phyloP scores from a whole-genome alignment of 2,329 filamentous ascomycete genomes.

The Aspergillus sp. region DNA sequence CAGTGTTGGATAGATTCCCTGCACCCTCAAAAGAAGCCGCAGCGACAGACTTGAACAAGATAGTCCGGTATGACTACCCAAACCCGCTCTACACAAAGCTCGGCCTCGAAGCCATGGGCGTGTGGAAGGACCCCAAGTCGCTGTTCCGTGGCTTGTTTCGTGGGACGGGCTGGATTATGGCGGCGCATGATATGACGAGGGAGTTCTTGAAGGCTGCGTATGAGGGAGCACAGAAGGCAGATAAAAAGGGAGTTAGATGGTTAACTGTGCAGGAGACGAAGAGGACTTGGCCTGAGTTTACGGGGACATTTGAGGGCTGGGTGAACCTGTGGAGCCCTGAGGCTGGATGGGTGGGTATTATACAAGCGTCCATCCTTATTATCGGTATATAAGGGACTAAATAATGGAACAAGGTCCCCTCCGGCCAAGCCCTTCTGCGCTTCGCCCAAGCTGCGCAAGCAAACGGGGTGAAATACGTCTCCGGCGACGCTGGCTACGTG shows the following conservation, averaged over 20 bases:
- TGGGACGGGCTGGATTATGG: slow-evolving; percentile 1
- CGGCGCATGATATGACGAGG: not conserved
- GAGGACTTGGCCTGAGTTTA: too few relatives aligned
- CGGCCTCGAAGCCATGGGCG: not conserved
- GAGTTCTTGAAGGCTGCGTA: too few relatives aligned
- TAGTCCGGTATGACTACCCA: slow-evolving; percentile 4
- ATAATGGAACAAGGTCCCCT: too few relatives aligned
- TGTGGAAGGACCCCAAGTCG: not conserved
- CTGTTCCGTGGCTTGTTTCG: not conserved
- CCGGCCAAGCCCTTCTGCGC: too few relatives aligned
- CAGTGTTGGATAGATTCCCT: not conserved
- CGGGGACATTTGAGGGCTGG: not conserved
- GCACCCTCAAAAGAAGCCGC: slow-evolving; percentile 2
- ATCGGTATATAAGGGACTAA: too few relatives aligned
- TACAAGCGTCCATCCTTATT: too few relatives aligned
- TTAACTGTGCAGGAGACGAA: too few relatives aligned
- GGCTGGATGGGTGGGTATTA: not conserved
- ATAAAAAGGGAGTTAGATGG: too few relatives aligned
- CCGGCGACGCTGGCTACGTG: not conserved
- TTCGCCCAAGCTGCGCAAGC: not conserved
- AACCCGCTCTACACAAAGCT: not conserved
- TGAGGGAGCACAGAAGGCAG: too few relatives aligned
- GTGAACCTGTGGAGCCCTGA: not conserved
- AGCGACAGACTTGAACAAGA: slow-evolving; percentile 2
- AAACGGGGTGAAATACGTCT: slow-evolving; percentile 1